Evolutionary conservation across 192 early-diverging fungal species (phyloP), one percentile per base, ranked within the genome.

Genomic region (Linnemannia zychae): DNA sequence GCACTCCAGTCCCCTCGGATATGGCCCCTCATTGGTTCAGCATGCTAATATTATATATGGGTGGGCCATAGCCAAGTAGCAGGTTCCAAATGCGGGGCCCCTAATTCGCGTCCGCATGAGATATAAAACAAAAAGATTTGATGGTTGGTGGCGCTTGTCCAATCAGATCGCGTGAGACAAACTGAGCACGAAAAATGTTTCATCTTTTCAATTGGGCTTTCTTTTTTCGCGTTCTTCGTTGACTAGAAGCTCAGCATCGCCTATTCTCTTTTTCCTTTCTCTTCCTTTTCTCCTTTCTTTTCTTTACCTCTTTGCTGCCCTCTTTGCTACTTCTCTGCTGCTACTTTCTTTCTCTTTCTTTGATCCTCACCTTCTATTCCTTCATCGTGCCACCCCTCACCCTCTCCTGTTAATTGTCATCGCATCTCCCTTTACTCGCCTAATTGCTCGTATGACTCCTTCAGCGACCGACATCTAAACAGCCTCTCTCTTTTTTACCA

Each of bases 41-140:
- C 40, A 44, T 6, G 9, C 9, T 9, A 44, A 44, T 9, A 44
- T 44, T 44, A 44, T 9, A 44, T 44, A 44, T 44, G 40, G 9
- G 9, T 9, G 40, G 40, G 9, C 40, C 40, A 44, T 44, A 44
- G 40, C 9, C 9, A 6, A 44, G 40, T 63, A 0, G 7, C 9
- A 28, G 24, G 57, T 63, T 63, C 57, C 28, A 63, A 63, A 63
- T 63, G 57, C 57, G 13, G 15, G 11, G 12, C 1, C 57, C 57
- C 57, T 63, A 2, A 63, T 63, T 63, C 57, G 57, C 28, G 57
- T 63, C 57, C 57, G 53, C 53, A n/a, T 60, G 53, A 60, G 18
- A 17, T 1, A 18, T 12, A 9, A 28, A 60, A 24, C n/a, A 31
- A 57, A 28, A 57, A 7, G 4, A 52, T 22, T 52, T 20, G 20